A percentile compares a stretch with the other conserved stretches of the same genome.
These are phyloP conservation scores for Solanum arcanum DNA, from an alignment of 257 asterid genomes.

Conservation along the genomic window DNA sequence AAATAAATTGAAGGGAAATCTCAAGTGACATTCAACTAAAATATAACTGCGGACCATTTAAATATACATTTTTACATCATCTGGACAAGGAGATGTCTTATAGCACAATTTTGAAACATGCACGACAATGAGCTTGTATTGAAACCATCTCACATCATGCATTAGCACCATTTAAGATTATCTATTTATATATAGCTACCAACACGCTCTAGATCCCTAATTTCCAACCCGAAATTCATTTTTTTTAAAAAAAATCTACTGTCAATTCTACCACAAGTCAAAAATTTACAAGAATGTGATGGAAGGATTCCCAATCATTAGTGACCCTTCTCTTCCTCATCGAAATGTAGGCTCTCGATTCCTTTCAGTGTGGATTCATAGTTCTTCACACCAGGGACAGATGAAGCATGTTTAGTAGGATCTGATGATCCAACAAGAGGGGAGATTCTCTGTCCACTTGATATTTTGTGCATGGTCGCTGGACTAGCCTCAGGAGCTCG, in stretches of 20 bases:
- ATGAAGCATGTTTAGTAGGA: constrained; percentile 35
- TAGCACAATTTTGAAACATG: not conserved
- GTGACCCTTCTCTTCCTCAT: constrained; percentile 39
- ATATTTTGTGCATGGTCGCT: constrained; percentile 39
- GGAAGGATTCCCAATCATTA: constrained; percentile 3
- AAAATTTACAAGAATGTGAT: constrained; percentile 22
- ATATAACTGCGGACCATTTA: not conserved
- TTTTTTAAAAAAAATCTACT: not conserved
- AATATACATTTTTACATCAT: not conserved
- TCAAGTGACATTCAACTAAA: not conserved
- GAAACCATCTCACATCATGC: not conserved
- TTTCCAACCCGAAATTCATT: constrained; percentile 5
- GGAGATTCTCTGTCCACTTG: constrained; percentile 52
- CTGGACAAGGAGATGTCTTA: not conserved
- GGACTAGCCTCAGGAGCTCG: constrained; percentile 74
- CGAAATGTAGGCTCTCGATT: constrained; percentile 55
- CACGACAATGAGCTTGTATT: not conserved
- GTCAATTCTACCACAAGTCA: constrained; percentile 11
- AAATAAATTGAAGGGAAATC: not conserved
- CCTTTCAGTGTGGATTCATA: constrained; percentile 65
- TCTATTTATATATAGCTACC: constrained; percentile 5
- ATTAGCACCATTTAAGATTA: not conserved
- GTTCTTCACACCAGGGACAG: constrained; percentile 45
- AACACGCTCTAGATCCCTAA: constrained; percentile 12
- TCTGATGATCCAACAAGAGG: constrained; percentile 61